Conservation (phyloP, 176 grass and related monocot species). For the Carex cristatella region DNA sequence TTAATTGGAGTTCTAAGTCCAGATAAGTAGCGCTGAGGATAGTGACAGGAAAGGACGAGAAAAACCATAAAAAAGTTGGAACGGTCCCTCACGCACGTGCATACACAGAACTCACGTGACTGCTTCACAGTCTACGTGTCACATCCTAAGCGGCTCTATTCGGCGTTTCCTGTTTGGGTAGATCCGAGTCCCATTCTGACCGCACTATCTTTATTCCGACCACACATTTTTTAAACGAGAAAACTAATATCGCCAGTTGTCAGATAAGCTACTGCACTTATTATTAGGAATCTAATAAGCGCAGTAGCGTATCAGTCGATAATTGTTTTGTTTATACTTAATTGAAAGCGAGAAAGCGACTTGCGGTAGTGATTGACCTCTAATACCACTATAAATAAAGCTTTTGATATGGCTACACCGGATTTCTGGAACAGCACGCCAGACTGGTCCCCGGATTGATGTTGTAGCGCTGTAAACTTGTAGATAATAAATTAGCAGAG, state of each 20-base stretch:
- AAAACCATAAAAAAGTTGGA: conserved; percentile 1
- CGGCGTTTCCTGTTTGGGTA: conserved; percentile 2
- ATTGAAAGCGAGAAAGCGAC: conserved; percentile 45
- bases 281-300: neutral
- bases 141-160: neutral
- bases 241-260: conserved; percentile 28
- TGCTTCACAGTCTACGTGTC: conserved; percentile 21
- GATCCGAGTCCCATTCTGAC: conserved; percentile 14
- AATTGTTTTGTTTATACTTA: conserved; percentile 34
- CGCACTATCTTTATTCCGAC: neutral
- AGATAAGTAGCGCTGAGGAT: neutral
- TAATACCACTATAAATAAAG: conserved; percentile 2
- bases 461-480: neutral
- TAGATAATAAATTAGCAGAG: neutral
- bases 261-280: fast-evolving
- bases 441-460: neutral
- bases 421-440: neutral
- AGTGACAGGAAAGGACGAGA: conserved; percentile 24
- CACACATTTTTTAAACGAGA: conserved; percentile 18
- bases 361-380: conserved; percentile 9
- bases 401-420: neutral
- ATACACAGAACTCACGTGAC: conserved; percentile 24
- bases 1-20: neutral
- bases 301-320: fast-evolving
- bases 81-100: neutral